phyloP scores from a whole-genome alignment of 176 grass and related monocot species.

The Phoenix dactylifera region DNA sequence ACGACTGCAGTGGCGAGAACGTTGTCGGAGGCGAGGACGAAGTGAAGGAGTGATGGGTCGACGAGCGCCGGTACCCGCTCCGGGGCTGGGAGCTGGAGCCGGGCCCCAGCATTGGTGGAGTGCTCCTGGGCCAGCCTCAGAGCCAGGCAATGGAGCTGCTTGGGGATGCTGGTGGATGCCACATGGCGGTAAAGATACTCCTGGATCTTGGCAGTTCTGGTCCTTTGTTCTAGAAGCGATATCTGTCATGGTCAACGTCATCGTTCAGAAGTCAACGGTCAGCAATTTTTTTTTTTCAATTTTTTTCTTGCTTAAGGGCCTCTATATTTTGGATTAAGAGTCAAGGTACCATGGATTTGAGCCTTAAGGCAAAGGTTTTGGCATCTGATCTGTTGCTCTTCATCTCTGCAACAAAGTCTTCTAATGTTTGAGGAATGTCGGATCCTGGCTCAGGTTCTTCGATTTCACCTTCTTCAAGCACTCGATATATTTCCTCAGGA shows the following conservation, averaged over 20 bases:
- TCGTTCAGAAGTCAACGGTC: background rate
- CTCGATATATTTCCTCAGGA: slow-evolving; percentile 20
- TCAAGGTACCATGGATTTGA: slow-evolving; percentile 18
- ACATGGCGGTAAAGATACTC: slow-evolving; percentile 24
- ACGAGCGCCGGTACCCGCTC: slow-evolving; percentile 11
- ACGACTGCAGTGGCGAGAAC: slow-evolving; percentile 13
- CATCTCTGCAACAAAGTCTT: slow-evolving; percentile 18
- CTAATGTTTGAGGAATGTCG: slow-evolving; percentile 9
- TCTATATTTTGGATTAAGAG: too few species aligned
- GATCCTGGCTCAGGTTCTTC: background rate
- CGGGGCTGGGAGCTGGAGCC: slow-evolving; percentile 9
- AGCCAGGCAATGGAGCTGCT: slow-evolving; percentile 7
- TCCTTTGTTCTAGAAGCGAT: slow-evolving; percentile 5
- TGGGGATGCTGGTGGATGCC: slow-evolving; percentile 16
- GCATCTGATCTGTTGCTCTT: slow-evolving; percentile 19
- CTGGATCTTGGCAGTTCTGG: slow-evolving; percentile 12
- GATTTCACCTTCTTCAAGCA: slow-evolving; percentile 8
- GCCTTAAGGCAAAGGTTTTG: slow-evolving; percentile 17
- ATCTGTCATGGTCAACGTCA: slow-evolving; percentile 4
- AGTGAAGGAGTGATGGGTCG: slow-evolving; percentile 1
- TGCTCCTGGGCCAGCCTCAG: slow-evolving; percentile 13
- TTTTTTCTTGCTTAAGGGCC: too few species aligned
- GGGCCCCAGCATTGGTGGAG: slow-evolving; percentile 12
- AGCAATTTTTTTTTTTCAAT: background rate
- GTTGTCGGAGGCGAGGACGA: slow-evolving; percentile 20